These are phyloP conservation scores for Trichoderma sp. DNA, from an alignment of 2,329 filamentous ascomycete genomes.

Conservation along the genomic window DNA sequence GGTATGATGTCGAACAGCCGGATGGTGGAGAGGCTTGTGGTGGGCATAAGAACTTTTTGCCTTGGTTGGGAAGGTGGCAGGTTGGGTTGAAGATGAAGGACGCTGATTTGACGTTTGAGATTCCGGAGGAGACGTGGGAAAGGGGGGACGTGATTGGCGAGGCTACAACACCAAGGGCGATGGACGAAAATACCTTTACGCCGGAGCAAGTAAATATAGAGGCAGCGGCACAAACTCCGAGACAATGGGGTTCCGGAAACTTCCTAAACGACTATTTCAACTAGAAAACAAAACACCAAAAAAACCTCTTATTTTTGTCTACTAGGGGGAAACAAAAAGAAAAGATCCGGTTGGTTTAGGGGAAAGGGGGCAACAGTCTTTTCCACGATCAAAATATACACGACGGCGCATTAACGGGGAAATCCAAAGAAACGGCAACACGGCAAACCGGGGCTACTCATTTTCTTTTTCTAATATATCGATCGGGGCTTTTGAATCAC, in stretches of 20 bases:
- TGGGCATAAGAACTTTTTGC: constrained; percentile 46
- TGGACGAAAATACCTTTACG: not conserved
- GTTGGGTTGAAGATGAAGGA: constrained; percentile 42
- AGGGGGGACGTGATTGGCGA: not conserved
- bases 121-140: constrained; percentile 30
- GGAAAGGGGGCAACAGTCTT: not conserved
- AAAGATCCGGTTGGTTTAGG: not conserved
- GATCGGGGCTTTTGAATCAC: not conserved
- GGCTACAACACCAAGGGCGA: not conserved
- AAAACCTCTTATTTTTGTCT: not conserved
- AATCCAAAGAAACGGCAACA: not conserved
- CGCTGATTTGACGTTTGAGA: constrained; percentile 33
- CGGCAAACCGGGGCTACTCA: not conserved
- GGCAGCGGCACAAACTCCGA: not conserved
- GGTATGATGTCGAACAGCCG: constrained; percentile 47
- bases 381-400: not conserved
- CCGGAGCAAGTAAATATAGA: not conserved
- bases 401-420: not conserved
- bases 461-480: not conserved
- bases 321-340: not conserved
- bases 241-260: not conserved
- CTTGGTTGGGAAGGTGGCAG: constrained; percentile 45
- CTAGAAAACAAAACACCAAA: not conserved
- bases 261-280: constrained; percentile 3
- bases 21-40: constrained; percentile 24